Conservation (phyloP, 179 eudicot species). For the Silene vulgaris region DNA sequence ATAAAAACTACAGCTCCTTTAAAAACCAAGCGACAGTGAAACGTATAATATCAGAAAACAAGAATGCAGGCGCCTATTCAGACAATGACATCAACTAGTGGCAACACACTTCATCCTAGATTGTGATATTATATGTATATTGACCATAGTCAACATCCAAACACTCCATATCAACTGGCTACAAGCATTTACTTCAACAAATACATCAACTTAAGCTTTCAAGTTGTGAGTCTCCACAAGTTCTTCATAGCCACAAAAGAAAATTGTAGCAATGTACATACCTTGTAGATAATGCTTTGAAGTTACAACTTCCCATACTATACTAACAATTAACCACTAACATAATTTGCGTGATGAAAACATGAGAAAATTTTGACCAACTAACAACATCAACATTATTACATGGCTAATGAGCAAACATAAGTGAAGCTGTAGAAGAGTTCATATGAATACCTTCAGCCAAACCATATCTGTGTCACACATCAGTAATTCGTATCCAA, state of each 20-base stretch:
- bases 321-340: background rate
- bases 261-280: background rate
- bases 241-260: background rate
- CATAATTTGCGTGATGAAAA: background rate
- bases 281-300: background rate
- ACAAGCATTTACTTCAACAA: background rate
- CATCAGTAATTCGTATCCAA: conserved; percentile 85
- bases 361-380: background rate
- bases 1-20: background rate
- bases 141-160: background rate
- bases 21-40: background rate
- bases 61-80: background rate
- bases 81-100: background rate
- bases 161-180: background rate
- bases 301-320: background rate
- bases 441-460: conserved; percentile 62
- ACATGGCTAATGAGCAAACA: background rate
- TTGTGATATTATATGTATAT: too few species aligned
- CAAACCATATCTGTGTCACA: conserved; percentile 99
- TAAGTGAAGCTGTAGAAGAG: background rate
- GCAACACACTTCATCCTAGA: background rate
- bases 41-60: background rate
- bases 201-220: background rate
- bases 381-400: background rate
- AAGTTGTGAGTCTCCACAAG: background rate